Conservation (phyloP, 2,329 filamentous ascomycete species). For the Sarocladiaceae sp. region DNA sequence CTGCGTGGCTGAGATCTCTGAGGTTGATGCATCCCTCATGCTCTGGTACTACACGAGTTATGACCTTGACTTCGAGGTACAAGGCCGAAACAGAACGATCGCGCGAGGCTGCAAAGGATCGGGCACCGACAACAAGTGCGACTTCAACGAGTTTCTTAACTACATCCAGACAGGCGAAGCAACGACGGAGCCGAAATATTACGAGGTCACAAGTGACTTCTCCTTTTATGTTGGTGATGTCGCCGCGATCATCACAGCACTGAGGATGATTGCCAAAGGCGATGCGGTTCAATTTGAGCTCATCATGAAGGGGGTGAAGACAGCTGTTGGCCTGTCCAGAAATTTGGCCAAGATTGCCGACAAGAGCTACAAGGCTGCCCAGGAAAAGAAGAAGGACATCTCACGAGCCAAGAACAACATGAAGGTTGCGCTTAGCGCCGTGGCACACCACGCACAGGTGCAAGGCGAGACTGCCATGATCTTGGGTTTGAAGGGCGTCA, state of each 20-base stretch:
- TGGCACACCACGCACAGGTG: neutral
- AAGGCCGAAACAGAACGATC: neutral
- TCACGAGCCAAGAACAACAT: neutral
- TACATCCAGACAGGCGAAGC: neutral
- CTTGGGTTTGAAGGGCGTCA: neutral
- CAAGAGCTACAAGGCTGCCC: neutral
- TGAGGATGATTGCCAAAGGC: neutral
- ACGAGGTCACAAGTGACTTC: neutral
- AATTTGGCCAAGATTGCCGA: neutral
- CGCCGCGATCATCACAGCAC: neutral
- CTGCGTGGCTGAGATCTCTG: too few relatives aligned
- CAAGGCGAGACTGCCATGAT: neutral
- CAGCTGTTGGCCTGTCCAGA: neutral
- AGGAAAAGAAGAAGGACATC: neutral
- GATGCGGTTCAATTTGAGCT: neutral
- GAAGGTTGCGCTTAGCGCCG: neutral
- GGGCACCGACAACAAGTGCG: neutral
- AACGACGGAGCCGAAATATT: neutral
- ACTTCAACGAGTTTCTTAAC: neutral
- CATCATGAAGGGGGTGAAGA: neutral
- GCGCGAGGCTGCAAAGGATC: neutral
- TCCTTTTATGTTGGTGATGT: neutral
- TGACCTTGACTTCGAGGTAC: neutral
- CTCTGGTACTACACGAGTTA: neutral
- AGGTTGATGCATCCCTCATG: neutral